phyloP scores from a whole-genome alignment of 228 moss, liverwort and hornwort species.

The Sphagnum magellanicum region DNA sequence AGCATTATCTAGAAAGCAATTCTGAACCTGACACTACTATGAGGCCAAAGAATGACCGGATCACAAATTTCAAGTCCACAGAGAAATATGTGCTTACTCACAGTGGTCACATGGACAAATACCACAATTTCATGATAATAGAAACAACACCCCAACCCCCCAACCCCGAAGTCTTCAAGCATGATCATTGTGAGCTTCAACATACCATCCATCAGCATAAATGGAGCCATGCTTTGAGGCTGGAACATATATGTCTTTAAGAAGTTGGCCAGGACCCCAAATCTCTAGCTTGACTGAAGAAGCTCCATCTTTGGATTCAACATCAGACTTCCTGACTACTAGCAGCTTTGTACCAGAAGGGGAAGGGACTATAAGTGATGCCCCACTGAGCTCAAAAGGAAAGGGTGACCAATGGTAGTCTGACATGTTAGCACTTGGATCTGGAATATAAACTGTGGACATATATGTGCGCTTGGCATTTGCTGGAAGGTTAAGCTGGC shows the following conservation, averaged over 20 bases:
- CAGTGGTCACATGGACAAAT: not conserved
- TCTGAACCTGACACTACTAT: too few species aligned
- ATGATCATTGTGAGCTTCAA: not conserved
- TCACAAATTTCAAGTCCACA: not conserved
- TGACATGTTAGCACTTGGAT: conserved; percentile 30
- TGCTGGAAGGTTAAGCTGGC: conserved; percentile 81
- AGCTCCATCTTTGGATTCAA: conserved; percentile 54
- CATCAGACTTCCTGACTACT: conserved; percentile 66
- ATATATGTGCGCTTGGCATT: conserved; percentile 86
- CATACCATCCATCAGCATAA: conserved; percentile 88
- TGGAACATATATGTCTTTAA: conserved; percentile 74
- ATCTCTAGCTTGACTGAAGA: conserved; percentile 81
- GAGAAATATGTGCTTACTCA: not conserved
- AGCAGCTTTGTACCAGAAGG: conserved; percentile 81
- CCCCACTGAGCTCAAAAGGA: conserved; percentile 90
- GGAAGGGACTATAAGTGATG: conserved; percentile 76
- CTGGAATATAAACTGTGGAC: conserved; percentile 86
- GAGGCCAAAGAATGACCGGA: too few species aligned
- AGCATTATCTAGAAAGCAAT: too few species aligned
- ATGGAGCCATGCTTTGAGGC: conserved; percentile 73
- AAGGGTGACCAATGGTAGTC: conserved; percentile 98
- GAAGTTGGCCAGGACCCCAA: conserved; percentile 96
- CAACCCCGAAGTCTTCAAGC: not conserved
- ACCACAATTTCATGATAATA: too few species aligned
- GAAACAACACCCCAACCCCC: too few species aligned